Conservation (phyloP, 2,329 filamentous ascomycete species). For the Purpureocillium lavendulum region DNA sequence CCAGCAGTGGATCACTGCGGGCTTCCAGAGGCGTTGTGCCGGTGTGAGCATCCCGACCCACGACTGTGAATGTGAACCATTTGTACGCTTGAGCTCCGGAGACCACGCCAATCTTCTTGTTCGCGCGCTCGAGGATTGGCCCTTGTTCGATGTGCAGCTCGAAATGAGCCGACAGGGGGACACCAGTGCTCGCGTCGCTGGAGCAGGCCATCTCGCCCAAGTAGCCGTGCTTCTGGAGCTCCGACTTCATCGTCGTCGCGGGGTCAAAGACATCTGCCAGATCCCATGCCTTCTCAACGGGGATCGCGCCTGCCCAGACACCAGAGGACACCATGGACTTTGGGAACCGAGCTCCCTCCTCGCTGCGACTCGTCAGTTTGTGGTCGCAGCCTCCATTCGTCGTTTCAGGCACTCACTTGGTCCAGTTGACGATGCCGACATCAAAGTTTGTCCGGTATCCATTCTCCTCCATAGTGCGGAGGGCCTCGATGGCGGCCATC, state of each 20-base stretch:
- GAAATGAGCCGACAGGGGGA: constrained; percentile 69
- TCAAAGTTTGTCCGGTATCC: constrained; percentile 60
- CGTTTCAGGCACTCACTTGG: no score
- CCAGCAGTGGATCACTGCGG: constrained; percentile 24
- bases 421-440: constrained; percentile 71
- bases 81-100: constrained; percentile 22
- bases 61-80: constrained; percentile 20
- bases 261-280: constrained; percentile 47
- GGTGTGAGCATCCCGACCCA: constrained; percentile 20
- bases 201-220: constrained; percentile 9
- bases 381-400: not conserved
- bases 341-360: constrained; percentile 75
- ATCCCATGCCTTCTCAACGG: constrained; percentile 51
- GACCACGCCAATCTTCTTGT: constrained; percentile 21
- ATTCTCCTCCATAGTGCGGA: constrained; percentile 56
- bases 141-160: constrained; percentile 77
- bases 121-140: constrained; percentile 46
- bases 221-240: constrained; percentile 62
- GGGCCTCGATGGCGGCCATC: constrained; percentile 62
- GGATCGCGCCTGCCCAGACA: constrained; percentile 64
- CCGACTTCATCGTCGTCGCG: constrained; percentile 17
- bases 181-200: constrained; percentile 6
- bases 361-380: constrained; percentile 32
- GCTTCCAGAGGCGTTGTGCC: constrained; percentile 22
- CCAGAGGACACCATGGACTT: constrained; percentile 69